Conservation (phyloP, 2,329 filamentous ascomycete genomes). For the Diaporthe australafricana region DNA sequence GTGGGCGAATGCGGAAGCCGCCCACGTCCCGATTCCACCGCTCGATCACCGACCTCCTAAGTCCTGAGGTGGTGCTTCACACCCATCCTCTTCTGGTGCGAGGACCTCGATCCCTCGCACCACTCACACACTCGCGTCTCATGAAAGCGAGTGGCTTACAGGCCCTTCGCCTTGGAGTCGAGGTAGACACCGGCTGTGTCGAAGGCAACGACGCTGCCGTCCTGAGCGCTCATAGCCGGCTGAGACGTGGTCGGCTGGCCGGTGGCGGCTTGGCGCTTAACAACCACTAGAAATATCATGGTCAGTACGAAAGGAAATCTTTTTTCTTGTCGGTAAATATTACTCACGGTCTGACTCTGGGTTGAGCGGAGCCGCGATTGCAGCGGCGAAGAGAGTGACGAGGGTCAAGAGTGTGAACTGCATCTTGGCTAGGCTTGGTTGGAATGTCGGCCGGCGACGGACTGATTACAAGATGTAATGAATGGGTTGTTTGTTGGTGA, state of each 20-base stretch:
- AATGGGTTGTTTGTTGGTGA: conserved; percentile 37
- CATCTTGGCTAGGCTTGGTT: conserved; percentile 51
- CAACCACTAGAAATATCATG: conserved; percentile 29
- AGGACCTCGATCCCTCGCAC: too few relatives aligned
- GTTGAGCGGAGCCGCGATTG: conserved; percentile 52
- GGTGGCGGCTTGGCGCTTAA: conserved; percentile 47
- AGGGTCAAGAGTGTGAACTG: conserved; percentile 62
- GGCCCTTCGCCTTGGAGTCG: conserved; percentile 50
- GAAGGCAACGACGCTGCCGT: conserved; percentile 60
- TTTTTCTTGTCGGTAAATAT: too few relatives aligned
- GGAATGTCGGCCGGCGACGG: conserved; percentile 65
- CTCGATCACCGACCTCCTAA: neutral
- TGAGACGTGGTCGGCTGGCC: conserved; percentile 48
- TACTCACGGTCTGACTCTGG: conserved; percentile 9
- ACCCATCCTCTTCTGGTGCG: too few relatives aligned
- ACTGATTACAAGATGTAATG: conserved; percentile 46
- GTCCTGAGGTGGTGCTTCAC: neutral
- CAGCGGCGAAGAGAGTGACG: conserved; percentile 59
- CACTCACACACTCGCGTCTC: neutral
- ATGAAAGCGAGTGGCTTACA: conserved; percentile 44
- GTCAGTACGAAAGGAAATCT: neutral
- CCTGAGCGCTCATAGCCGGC: conserved; percentile 59
- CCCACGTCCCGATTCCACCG: neutral
- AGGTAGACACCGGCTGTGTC: conserved; percentile 56
- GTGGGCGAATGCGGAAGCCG: neutral